Conservation (phyloP, 2,329 filamentous ascomycete genomes). For the Aplosporella prunicola region DNA sequence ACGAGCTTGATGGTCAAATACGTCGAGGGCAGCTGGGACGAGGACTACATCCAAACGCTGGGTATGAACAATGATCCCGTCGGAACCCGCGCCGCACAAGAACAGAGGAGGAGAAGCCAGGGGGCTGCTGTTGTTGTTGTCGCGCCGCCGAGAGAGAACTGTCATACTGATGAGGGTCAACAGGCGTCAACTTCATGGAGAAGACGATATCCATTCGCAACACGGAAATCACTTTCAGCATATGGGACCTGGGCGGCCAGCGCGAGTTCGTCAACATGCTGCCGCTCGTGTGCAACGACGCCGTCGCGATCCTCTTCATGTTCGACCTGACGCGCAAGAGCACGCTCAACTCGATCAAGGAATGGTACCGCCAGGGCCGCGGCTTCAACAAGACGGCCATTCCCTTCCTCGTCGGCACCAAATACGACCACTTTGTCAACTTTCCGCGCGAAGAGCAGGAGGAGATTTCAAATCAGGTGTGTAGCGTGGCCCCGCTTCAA, state of each 20-base stretch:
- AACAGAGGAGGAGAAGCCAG: conserved; percentile 1
- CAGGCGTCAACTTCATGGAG: conserved; percentile 98
- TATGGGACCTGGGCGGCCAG: conserved; percentile 97
- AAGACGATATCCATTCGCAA: conserved; percentile 99
- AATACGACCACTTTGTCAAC: conserved; percentile 99
- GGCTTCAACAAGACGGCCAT: conserved; percentile 99
- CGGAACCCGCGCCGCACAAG: background rate
- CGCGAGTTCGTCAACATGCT: conserved; percentile 99
- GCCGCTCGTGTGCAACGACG: conserved; percentile 97
- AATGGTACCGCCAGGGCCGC: conserved; percentile 95
- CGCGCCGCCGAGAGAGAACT: background rate
- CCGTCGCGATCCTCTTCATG: conserved; percentile 98
- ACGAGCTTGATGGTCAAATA: conserved; percentile 99
- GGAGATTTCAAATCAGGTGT: conserved; percentile 91
- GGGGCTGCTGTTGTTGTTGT: too few relatives aligned
- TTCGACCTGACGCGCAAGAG: conserved; percentile 97
- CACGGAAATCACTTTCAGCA: conserved; percentile 98
- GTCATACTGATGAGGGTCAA: conserved; percentile 14
- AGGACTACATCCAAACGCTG: conserved; percentile 97
- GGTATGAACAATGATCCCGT: conserved; percentile 52
- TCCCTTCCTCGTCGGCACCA: conserved; percentile 91
- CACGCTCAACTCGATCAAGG: conserved; percentile 97
- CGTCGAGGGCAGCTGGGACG: conserved; percentile 98
- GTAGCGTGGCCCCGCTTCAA: conserved; percentile 12
- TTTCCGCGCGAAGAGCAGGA: conserved; percentile 96